Conservation (phyloP, 495 filamentous ascomycete genomes). For the Aspergillus heteromorphus region DNA sequence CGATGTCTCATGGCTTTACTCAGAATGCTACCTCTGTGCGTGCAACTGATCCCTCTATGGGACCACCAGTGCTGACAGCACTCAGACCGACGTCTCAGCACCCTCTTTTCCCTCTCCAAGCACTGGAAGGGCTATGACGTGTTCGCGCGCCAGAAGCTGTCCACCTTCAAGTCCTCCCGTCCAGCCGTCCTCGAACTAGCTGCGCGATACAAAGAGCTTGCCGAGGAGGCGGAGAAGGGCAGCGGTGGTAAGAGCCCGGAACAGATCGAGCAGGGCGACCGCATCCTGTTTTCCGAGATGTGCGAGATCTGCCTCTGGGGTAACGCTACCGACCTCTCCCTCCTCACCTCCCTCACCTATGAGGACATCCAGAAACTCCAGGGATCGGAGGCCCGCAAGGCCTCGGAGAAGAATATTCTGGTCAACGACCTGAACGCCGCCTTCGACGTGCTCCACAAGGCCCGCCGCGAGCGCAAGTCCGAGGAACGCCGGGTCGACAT, state of each 20-base stretch:
- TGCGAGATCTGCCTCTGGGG: conserved; percentile 97
- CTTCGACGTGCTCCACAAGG: conserved; percentile 63
- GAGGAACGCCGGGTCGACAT: conserved; percentile 75
- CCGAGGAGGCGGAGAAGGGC: conserved; percentile 47
- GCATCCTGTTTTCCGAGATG: conserved; percentile 83
- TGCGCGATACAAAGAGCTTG: conserved; percentile 61
- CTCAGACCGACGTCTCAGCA: conserved; percentile 62
- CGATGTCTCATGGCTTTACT: conserved; percentile 77
- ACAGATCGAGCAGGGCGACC: conserved; percentile 62
- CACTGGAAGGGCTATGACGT: conserved; percentile 93
- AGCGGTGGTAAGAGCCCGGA: conserved; percentile 34
- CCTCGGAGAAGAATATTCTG: conserved; percentile 81
- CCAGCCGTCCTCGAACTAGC: conserved; percentile 89
- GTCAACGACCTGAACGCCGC: conserved; percentile 73
- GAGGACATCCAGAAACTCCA: conserved; percentile 96
- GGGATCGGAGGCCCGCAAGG: conserved; percentile 77
- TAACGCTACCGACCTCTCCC: conserved; percentile 91
- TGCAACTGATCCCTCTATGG: conserved; percentile 17
- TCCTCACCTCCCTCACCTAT: conserved; percentile 84
- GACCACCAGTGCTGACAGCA: conserved; percentile 13
- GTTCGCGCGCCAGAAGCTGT: conserved; percentile 85
- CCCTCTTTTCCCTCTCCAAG: conserved; percentile 67
- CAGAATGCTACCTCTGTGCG: conserved; percentile 94
- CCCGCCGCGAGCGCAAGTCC: conserved; percentile 47
- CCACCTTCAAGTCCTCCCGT: conserved; percentile 87